Base-by-base conservation (phyloP, 495 filamentous ascomycete species). In the Cudoniella acicularis region DNA sequence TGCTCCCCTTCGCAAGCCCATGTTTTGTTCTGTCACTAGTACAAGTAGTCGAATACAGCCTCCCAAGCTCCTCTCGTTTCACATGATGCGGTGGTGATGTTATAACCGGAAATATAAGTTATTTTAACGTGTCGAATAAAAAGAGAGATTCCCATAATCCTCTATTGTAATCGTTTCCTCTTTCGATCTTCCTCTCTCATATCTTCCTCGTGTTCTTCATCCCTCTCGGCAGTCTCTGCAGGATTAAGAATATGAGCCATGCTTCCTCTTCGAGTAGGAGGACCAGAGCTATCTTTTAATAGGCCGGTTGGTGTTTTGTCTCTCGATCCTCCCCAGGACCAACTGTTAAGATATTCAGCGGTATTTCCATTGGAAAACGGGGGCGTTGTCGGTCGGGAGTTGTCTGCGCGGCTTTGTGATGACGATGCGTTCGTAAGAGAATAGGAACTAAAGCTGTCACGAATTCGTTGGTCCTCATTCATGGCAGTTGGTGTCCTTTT, bases 391-490 rank as follows among this genome's bases (percentile, higher is more conserved):
- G 92, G 90, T 17, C 89, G 81, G 10, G 89, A 92, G 45, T 72
- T 70, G 48, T 78, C 73, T 27, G 77, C 76, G 24, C 81, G 74
- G 22, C 75, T 73, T 22, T 82, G 81, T 16, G 86, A 81, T 21
- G 70, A 63, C 49, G 68, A 71, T 0, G 73, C 67, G 1, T 73
- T 77, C 49, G 83, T 82, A 59, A 96, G 81, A 56, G 92, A 88
- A 71, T 96, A 96, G 57, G 84, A 83, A 40, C 89, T 90, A 49
- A 96, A 82, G 10, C 87, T 86, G 60, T 95, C 89, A 25, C 87
- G 87, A 30, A 94, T 81, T 47, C 90, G 87, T 65, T 93, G 89
- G 64, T 93, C 90, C 57, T 86, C 88, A 4, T 77, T 77, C 16
- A 78, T 76, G 20, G 22, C 56, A 16, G 63, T 57, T 1, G 83